Percentiles rank a stretch among this genome's conserved stretches.
These are phyloP conservation scores for Psilocybe sp. DNA, from an alignment of 768 basidiomycete species.

Conservation along the genomic window DNA sequence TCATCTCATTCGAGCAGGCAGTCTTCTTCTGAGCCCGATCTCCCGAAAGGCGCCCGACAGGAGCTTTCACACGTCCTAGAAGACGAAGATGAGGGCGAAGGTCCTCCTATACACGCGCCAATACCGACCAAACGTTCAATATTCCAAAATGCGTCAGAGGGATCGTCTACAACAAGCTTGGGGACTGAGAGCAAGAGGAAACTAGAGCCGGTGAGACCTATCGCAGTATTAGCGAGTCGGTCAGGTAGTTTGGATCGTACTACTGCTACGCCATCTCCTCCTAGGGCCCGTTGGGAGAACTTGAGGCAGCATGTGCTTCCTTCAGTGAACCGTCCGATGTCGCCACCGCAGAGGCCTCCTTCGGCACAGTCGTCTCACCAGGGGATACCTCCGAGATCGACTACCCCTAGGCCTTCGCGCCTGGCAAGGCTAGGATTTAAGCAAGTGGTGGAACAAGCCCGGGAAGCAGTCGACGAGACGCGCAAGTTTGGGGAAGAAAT, in stretches of 20 bases:
- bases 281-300: conserved; percentile 48
- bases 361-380: conserved; percentile 22
- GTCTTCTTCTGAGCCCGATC: conserved; percentile 12
- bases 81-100: conserved; percentile 8
- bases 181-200: conserved; percentile 7
- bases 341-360: conserved; percentile 25
- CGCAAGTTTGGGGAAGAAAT: conserved; percentile 56
- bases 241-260: conserved; percentile 30
- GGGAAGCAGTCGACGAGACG: conserved; percentile 47
- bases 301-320: conserved; percentile 54
- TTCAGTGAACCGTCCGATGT: conserved; percentile 19
- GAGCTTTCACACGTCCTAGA: conserved; percentile 19
- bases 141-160: conserved; percentile 2
- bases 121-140: conserved; percentile 1
- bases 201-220: conserved; percentile 19
- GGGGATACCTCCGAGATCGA: conserved; percentile 14
- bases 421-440: conserved; percentile 53
- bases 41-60: conserved; percentile 9
- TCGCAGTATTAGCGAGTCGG: conserved; percentile 6
- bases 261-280: conserved; percentile 34
- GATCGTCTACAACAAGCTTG: not conserved
- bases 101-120: conserved; percentile 1
- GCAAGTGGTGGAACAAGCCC: conserved; percentile 65
- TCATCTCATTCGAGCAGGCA: conserved; percentile 16
- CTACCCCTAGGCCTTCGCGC: conserved; percentile 49